Evolutionary conservation across 306 rosid genomes (phyloP).

Genomic region (Cotoneaster glaucophyllus): DNA sequence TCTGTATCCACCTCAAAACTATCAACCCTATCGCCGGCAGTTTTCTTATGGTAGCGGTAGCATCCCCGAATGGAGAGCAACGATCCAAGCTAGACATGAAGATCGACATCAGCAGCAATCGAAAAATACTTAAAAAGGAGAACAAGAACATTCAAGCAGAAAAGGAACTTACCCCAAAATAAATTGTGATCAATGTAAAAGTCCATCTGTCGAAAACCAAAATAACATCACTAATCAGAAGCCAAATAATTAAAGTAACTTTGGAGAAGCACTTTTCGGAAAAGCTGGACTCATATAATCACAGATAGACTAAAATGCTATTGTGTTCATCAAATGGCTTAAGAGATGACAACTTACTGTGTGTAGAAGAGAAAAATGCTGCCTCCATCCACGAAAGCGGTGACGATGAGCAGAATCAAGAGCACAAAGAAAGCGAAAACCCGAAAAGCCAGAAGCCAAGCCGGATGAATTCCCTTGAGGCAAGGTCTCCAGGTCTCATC

Average conservation of each 20-base stretch:
- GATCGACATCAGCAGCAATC: conserved; percentile 15
- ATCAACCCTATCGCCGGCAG: conserved; percentile 71
- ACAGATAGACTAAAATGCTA: not conserved
- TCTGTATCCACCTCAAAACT: conserved; percentile 71
- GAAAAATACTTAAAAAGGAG: not conserved
- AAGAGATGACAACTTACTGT: conserved; percentile 47
- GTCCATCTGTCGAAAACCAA: conserved; percentile 74
- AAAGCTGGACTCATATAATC: not conserved
- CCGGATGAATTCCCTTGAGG: conserved; percentile 80
- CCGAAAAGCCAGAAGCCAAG: conserved; percentile 81
- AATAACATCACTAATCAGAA: not conserved
- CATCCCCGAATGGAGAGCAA: conserved; percentile 82
- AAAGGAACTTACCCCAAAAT: conserved; percentile 83
- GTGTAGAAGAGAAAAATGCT: conserved; percentile 75
- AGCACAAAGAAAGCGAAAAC: conserved; percentile 72
- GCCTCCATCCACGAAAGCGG: conserved; percentile 58
- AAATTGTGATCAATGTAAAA: conserved; percentile 63
- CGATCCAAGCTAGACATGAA: conserved; percentile 60
- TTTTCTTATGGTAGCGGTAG: conserved; percentile 67
- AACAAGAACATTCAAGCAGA: not conserved
- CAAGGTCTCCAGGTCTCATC: conserved; percentile 98
- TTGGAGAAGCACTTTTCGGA: not conserved
- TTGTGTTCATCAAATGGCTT: not conserved
- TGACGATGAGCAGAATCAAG: conserved; percentile 59
- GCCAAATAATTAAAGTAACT: not conserved